These are phyloP conservation scores for Colletotrichum incanum DNA, from an alignment of 2,329 filamentous ascomycete genomes.

Conservation along the genomic window DNA sequence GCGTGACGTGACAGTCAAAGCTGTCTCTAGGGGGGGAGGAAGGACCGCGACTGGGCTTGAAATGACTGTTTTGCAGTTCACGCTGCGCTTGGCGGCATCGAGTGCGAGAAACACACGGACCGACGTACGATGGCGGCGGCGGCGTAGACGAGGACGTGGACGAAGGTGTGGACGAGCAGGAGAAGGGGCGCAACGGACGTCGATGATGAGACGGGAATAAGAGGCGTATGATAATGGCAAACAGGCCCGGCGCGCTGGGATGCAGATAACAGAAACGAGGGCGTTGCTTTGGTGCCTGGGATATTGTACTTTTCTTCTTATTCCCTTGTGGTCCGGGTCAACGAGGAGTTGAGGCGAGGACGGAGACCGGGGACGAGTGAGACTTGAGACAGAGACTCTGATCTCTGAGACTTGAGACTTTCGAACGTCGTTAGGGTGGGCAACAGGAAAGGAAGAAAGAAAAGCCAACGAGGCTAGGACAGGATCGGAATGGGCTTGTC, in stretches of 20 bases:
- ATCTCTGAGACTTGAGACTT: not conserved
- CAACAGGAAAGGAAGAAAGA: not conserved
- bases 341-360: slow-evolving; percentile 7
- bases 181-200: not conserved
- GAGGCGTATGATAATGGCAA: not conserved
- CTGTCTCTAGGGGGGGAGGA: slow-evolving; percentile 6
- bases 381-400: slow-evolving; percentile 5
- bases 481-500: slow-evolving; percentile 3
- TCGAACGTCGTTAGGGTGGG: not conserved
- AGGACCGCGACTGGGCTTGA: slow-evolving; percentile 7
- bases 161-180: not conserved
- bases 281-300: not conserved
- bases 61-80: slow-evolving; percentile 18
- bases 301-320: not conserved
- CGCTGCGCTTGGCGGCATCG: slow-evolving; percentile 17
- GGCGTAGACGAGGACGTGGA: not conserved
- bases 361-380: not conserved
- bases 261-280: slow-evolving; percentile 11
- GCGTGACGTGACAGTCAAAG: slow-evolving; percentile 19
- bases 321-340: not conserved
- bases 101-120: slow-evolving; percentile 17
- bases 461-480: slow-evolving; percentile 11
- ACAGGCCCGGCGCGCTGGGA: slow-evolving; percentile 6
- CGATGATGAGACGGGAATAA: slow-evolving; percentile 6
- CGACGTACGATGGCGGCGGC: slow-evolving; percentile 5